These are phyloP conservation scores for Zanthoxylum bungeanum DNA, from an alignment of 345 rosid species.

Conservation along the genomic window DNA sequence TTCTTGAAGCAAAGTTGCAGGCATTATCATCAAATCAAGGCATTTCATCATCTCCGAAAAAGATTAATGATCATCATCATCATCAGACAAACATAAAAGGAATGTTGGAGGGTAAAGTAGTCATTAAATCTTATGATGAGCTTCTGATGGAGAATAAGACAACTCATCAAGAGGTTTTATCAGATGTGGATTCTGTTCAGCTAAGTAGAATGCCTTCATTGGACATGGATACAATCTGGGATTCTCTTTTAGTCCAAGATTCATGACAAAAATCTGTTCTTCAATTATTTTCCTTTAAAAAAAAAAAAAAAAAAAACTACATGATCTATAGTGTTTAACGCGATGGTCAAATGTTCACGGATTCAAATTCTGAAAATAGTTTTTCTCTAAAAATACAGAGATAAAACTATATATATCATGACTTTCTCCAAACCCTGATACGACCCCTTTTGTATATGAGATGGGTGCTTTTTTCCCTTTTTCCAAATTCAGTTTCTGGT, in stretches of 20 bases:
- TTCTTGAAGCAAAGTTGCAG: constrained; percentile 68
- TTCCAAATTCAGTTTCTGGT: neutral
- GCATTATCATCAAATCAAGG: constrained; percentile 60
- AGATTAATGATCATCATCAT: constrained; percentile 14
- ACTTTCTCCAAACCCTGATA: too few relatives aligned
- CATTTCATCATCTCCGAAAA: constrained; percentile 16
- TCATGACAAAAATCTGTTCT: constrained; percentile 34
- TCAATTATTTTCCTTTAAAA: neutral
- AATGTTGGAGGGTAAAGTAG: constrained; percentile 17
- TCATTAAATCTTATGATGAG: constrained; percentile 13
- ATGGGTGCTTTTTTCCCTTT: neutral
- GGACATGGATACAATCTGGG: constrained; percentile 98
- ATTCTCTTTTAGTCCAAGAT: constrained; percentile 68
- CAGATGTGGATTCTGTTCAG: constrained; percentile 68
- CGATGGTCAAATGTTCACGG: too few relatives aligned
- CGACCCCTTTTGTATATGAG: too few relatives aligned
- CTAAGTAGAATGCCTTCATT: constrained; percentile 95
- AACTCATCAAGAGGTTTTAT: constrained; percentile 20
- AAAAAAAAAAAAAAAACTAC: too few relatives aligned
- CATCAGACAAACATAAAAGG: neutral
- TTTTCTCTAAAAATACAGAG: too few relatives aligned
- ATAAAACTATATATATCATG: too few relatives aligned
- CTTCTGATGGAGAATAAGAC: constrained; percentile 25
- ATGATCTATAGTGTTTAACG: too few relatives aligned
- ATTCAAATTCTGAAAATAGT: too few relatives aligned